Evolutionary conservation across 208 protist genomes (phyloP).

Genomic region (Trypanosoma vivax): DNA sequence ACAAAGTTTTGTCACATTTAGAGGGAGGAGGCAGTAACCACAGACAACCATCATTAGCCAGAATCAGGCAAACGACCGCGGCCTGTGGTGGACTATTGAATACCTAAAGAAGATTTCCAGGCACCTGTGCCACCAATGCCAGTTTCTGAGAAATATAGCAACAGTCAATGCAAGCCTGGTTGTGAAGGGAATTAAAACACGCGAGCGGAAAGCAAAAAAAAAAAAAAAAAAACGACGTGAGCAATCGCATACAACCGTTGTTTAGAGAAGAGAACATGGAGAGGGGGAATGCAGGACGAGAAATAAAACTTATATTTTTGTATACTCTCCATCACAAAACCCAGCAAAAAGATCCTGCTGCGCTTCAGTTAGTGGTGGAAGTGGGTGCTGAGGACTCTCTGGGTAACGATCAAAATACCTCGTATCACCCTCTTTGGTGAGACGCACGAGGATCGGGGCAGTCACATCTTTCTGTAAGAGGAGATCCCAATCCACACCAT

Average conservation of each 20-base stretch:
- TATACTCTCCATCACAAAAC: constrained; percentile 85
- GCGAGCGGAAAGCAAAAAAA: not conserved
- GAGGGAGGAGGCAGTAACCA: too few species aligned
- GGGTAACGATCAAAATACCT: constrained; percentile 91
- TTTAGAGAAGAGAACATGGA: constrained; percentile 1
- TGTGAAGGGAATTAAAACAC: not conserved
- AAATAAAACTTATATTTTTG: constrained; percentile 35
- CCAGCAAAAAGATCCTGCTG: constrained; percentile 86
- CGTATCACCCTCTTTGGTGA: constrained; percentile 69
- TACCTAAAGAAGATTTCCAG: too few species aligned
- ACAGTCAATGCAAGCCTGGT: too few species aligned
- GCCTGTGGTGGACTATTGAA: too few species aligned
- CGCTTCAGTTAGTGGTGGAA: constrained; percentile 56
- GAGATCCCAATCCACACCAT: constrained; percentile 91
- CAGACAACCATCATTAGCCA: too few species aligned
- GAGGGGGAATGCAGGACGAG: constrained; percentile 7
- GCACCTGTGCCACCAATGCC: too few species aligned
- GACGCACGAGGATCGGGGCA: constrained; percentile 79
- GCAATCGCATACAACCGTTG: not conserved
- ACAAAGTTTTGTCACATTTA: too few species aligned
- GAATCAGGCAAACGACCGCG: too few species aligned
- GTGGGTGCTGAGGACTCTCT: constrained; percentile 69
- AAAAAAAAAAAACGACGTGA: constrained; percentile 13
- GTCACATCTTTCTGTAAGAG: constrained; percentile 74
- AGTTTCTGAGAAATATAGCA: too few species aligned